Conservation (phyloP, 1,284 basidiomycete genomes). For the Retiboletus fuscus region DNA sequence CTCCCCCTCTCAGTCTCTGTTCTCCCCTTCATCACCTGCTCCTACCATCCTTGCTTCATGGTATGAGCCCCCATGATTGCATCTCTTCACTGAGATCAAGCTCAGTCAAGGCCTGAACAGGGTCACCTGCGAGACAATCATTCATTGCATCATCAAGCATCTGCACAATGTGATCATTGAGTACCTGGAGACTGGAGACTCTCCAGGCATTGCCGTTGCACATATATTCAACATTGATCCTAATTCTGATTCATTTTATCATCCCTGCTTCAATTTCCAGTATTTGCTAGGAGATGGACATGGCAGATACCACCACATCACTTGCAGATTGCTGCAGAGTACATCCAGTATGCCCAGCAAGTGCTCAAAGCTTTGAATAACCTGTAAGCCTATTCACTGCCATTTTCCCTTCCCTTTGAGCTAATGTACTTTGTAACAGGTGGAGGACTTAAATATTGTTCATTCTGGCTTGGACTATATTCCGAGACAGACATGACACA, state of each 20-base stretch:
- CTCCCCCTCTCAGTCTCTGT: too few relatives aligned
- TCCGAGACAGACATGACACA: too few relatives aligned
- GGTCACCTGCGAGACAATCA: neutral
- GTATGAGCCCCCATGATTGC: neutral
- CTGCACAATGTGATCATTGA: neutral
- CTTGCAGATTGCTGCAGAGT: neutral
- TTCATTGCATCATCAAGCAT: conserved; percentile 13
- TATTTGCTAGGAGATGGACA: conserved; percentile 13
- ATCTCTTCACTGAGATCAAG: neutral
- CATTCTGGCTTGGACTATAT: neutral
- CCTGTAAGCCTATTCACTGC: neutral
- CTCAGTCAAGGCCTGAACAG: neutral
- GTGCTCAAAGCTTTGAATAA: conserved; percentile 9
- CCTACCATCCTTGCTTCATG: neutral
- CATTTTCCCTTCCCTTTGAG: neutral
- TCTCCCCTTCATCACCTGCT: too few relatives aligned
- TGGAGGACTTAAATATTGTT: neutral
- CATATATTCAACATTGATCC: conserved; percentile 11
- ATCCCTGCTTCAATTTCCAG: neutral
- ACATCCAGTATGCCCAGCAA: neutral
- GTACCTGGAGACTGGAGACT: conserved; percentile 16
- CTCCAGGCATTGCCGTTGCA: neutral
- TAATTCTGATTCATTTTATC: neutral
- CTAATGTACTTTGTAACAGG: neutral
- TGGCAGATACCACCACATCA: neutral